Conservation (phyloP, 2,329 filamentous ascomycete species). For the Penicillium sp. region DNA sequence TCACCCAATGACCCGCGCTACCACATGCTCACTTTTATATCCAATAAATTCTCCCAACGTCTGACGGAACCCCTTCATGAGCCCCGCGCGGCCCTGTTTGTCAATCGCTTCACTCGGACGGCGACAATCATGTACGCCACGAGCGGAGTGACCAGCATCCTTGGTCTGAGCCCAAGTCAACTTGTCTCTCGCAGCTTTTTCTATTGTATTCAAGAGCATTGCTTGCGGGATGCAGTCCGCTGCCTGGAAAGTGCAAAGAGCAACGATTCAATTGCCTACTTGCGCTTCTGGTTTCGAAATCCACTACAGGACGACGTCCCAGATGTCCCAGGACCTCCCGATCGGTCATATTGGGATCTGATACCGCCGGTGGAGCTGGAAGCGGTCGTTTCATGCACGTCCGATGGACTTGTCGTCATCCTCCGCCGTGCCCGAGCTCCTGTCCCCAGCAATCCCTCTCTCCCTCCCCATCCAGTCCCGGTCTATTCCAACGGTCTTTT, state of each 20-base stretch:
- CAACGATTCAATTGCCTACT: constrained; percentile 86
- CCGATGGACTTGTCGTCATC: constrained; percentile 80
- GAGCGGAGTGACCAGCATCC: constrained; percentile 68
- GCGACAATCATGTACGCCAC: constrained; percentile 85
- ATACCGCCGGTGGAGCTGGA: constrained; percentile 64
- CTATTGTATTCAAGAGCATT: constrained; percentile 72
- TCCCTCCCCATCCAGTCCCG: constrained; percentile 42
- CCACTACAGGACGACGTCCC: constrained; percentile 55
- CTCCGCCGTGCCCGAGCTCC: constrained; percentile 69
- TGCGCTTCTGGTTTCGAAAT: constrained; percentile 80
- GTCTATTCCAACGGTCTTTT: constrained; percentile 64
- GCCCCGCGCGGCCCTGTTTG: constrained; percentile 76
- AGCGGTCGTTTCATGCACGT: constrained; percentile 87
- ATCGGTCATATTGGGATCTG: constrained; percentile 1
- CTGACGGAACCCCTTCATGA: constrained; percentile 63
- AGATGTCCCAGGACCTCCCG: constrained; percentile 2
- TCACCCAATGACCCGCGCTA: constrained; percentile 81
- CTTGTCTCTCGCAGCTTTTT: constrained; percentile 80
- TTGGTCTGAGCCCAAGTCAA: constrained; percentile 67
- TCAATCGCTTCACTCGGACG: constrained; percentile 81
- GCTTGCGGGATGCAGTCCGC: constrained; percentile 70
- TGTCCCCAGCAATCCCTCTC: constrained; percentile 49
- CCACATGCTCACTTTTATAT: constrained; percentile 83
- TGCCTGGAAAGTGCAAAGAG: constrained; percentile 82
- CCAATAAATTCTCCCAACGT: constrained; percentile 65